These are phyloP conservation scores for Anethum foeniculum DNA, from an alignment of 140 eudicot species.

Conservation along the genomic window DNA sequence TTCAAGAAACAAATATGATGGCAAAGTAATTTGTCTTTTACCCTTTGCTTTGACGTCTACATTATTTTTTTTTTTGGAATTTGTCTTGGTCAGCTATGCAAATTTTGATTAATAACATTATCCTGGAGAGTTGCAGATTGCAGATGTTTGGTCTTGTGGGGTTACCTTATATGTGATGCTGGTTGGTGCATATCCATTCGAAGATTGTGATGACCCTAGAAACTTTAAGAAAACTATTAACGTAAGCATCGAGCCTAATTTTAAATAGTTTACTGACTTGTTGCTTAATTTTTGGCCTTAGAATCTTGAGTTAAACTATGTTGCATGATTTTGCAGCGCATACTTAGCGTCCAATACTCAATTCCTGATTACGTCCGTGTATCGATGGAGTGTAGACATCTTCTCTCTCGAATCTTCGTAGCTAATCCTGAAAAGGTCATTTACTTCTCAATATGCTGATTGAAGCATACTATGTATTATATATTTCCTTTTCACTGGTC, in stretches of 20 bases:
- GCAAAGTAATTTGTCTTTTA: conserved; percentile 44
- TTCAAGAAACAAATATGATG: conserved; percentile 77
- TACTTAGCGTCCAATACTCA: conserved; percentile 75
- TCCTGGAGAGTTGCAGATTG: conserved; percentile 39
- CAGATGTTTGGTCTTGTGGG: conserved; percentile 99
- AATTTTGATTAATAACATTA: conserved; percentile 1
- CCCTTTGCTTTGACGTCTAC: not conserved
- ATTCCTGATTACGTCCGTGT: conserved; percentile 83
- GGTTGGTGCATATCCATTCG: conserved; percentile 94
- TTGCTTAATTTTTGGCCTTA: not conserved
- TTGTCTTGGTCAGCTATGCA: conserved; percentile 6
- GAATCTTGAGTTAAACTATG: not conserved
- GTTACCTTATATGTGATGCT: conserved; percentile 90
- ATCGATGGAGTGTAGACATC: conserved; percentile 75
- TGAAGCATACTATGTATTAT: not conserved
- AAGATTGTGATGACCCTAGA: conserved; percentile 84
- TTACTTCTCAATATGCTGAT: not conserved
- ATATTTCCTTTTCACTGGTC: not conserved
- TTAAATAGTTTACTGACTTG: not conserved
- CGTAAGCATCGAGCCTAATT: conserved; percentile 30
- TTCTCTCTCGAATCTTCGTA: conserved; percentile 69
- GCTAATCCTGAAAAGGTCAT: conserved; percentile 75
- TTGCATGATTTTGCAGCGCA: conserved; percentile 40
- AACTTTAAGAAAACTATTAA: conserved; percentile 71
- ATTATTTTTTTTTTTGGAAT: not conserved